These are phyloP conservation scores for Tubosaeta brunneosetosa DNA, from an alignment of 768 basidiomycete species.

Conservation along the genomic window DNA sequence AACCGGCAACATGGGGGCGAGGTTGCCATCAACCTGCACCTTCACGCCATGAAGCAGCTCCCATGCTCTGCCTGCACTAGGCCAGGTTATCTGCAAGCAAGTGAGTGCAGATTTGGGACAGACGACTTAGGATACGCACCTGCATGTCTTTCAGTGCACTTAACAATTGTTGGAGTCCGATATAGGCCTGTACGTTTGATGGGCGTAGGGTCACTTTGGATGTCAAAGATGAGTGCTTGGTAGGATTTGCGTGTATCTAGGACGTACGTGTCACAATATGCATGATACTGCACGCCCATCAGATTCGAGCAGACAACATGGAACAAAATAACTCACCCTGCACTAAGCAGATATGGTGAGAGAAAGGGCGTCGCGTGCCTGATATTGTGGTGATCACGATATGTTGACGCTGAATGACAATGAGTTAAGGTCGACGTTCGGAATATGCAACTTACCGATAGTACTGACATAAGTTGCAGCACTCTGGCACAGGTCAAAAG, in stretches of 20 bases:
- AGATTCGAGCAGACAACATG: background rate
- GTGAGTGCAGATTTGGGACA: slow-evolving; percentile 10
- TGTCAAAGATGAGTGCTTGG: slow-evolving; percentile 10
- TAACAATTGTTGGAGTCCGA: slow-evolving; percentile 63
- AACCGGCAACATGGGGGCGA: slow-evolving; percentile 33
- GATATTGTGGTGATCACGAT: slow-evolving; percentile 58
- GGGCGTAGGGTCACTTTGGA: slow-evolving; percentile 64
- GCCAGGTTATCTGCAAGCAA: slow-evolving; percentile 55
- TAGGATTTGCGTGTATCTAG: background rate
- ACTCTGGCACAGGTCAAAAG: slow-evolving; percentile 70
- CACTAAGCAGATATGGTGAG: slow-evolving; percentile 63
- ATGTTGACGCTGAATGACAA: slow-evolving; percentile 42
- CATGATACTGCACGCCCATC: slow-evolving; percentile 55
- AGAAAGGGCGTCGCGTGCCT: slow-evolving; percentile 60
- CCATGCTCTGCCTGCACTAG: slow-evolving; percentile 61
- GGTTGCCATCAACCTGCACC: slow-evolving; percentile 43
- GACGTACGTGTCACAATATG: slow-evolving; percentile 66
- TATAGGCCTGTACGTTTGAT: slow-evolving; percentile 61
- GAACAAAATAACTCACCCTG: slow-evolving; percentile 49
- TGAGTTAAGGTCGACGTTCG: slow-evolving; percentile 4
- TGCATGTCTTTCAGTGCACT: slow-evolving; percentile 62
- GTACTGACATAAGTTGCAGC: slow-evolving; percentile 70
- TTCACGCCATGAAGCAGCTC: slow-evolving; percentile 65
- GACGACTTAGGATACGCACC: slow-evolving; percentile 35
- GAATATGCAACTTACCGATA: slow-evolving; percentile 42